Conservation (phyloP, 2,329 filamentous ascomycete genomes). For the Aspergillus flavus region DNA sequence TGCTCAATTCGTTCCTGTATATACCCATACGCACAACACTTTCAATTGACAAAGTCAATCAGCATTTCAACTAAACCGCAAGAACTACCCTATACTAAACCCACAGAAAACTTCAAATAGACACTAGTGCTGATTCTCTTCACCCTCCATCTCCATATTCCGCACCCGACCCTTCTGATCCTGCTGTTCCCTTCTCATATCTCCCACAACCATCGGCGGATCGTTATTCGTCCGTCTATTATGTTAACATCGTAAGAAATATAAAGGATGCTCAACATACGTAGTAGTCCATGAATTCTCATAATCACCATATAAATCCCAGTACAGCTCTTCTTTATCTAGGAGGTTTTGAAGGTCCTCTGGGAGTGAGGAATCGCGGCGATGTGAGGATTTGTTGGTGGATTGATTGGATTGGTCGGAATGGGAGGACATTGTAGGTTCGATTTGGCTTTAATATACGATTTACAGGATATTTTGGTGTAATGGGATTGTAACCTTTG, state of each 20-base stretch:
- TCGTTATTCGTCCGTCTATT: not conserved
- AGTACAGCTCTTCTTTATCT: not conserved
- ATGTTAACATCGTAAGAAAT: not conserved
- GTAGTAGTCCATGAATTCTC: conserved; percentile 8
- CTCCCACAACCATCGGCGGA: not conserved
- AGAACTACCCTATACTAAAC: not conserved
- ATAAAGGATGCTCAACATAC: not conserved
- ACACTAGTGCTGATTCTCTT: not conserved
- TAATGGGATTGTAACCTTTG: not conserved
- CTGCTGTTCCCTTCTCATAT: not conserved
- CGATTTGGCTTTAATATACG: not conserved
- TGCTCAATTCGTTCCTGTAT: not conserved
- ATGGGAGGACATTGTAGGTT: not conserved
- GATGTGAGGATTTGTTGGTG: not conserved
- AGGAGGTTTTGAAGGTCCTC: not conserved
- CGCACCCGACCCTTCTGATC: not conserved
- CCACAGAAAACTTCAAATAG: not conserved
- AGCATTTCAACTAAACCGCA: too few relatives aligned
- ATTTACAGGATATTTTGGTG: not conserved
- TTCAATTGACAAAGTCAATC: not conserved
- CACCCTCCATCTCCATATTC: not conserved
- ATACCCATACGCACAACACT: not conserved
- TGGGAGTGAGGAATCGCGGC: not conserved
- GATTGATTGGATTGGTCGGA: not conserved
- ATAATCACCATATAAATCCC: conserved; percentile 5